phyloP scores from a whole-genome alignment of 2,329 filamentous ascomycete species.

The Westerdykella aurantiaca region DNA sequence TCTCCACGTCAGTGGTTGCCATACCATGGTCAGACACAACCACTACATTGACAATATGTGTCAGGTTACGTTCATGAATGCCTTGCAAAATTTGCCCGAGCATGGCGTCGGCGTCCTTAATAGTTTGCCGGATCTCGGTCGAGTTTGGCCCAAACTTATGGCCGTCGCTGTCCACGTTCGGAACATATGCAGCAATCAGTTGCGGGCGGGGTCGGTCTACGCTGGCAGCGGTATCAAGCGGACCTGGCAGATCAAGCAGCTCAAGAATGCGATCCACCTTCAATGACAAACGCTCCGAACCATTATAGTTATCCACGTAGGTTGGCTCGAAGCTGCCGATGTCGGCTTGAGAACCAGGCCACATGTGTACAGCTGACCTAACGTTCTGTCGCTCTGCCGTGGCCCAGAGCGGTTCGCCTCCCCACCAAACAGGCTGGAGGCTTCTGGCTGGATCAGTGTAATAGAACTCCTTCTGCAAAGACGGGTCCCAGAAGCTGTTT shows the following conservation, averaged over 20 bases:
- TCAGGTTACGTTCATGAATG: constrained; percentile 75
- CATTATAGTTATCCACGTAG: constrained; percentile 80
- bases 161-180: constrained; percentile 81
- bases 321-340: constrained; percentile 69
- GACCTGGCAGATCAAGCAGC: constrained; percentile 77
- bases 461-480: constrained; percentile 71
- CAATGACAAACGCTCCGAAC: constrained; percentile 62
- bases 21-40: constrained; percentile 98
- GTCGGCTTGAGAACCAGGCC: constrained; percentile 91
- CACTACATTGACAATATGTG: constrained; percentile 83
- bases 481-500: constrained; percentile 90
- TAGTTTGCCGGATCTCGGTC: constrained; percentile 77
- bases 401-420: constrained; percentile 87
- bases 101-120: constrained; percentile 76
- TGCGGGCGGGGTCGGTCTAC: constrained; percentile 63
- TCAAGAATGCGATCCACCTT: constrained; percentile 77
- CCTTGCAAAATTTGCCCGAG: constrained; percentile 69
- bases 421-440: constrained; percentile 89
- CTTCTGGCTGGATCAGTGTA: constrained; percentile 74
- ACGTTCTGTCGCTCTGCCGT: constrained; percentile 81
- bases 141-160: constrained; percentile 91
- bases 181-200: constrained; percentile 90
- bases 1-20: constrained; percentile 78
- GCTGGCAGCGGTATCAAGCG: constrained; percentile 51
- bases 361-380: constrained; percentile 88